phyloP scores from a whole-genome alignment of 331 rosid species.

The Cydonia oblonga region DNA sequence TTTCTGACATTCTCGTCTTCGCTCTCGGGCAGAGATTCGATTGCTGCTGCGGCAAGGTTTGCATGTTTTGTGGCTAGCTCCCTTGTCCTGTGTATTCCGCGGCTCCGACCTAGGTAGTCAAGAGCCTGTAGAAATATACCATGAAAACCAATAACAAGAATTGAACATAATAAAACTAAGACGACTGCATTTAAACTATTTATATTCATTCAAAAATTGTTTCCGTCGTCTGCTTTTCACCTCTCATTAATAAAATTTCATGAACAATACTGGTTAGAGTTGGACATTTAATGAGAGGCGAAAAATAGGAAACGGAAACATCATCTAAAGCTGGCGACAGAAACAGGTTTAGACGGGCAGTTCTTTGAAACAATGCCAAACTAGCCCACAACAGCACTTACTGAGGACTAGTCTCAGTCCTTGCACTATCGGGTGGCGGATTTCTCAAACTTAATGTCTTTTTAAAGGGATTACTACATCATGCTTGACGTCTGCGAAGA shows the following conservation, averaged over 20 bases:
- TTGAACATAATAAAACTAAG: not conserved
- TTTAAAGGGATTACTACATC: too few species aligned
- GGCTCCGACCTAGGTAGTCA: slow-evolving; percentile 66
- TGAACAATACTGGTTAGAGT: not conserved
- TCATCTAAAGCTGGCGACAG: not conserved
- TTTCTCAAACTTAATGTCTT: too few species aligned
- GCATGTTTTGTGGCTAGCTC: slow-evolving; percentile 78
- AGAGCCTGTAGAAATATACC: slow-evolving; percentile 41
- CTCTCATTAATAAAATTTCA: not conserved
- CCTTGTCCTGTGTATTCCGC: slow-evolving; percentile 60
- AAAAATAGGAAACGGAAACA: not conserved
- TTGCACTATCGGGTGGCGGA: too few species aligned
- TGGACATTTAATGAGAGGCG: not conserved
- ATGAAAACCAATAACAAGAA: not conserved
- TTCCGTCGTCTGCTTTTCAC: not conserved
- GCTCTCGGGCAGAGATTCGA: slow-evolving; percentile 63
- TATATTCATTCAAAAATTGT: not conserved
- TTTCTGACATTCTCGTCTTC: slow-evolving; percentile 51
- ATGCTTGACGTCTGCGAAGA: too few species aligned
- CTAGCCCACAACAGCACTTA: not conserved
- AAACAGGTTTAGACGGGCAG: not conserved
- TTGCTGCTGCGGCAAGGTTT: slow-evolving; percentile 68
- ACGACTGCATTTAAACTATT: not conserved
- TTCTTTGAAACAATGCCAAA: not conserved
- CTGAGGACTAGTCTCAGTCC: not conserved